phyloP scores from a whole-genome alignment of 805 yeast species.

The Candida dajiaensis region DNA sequence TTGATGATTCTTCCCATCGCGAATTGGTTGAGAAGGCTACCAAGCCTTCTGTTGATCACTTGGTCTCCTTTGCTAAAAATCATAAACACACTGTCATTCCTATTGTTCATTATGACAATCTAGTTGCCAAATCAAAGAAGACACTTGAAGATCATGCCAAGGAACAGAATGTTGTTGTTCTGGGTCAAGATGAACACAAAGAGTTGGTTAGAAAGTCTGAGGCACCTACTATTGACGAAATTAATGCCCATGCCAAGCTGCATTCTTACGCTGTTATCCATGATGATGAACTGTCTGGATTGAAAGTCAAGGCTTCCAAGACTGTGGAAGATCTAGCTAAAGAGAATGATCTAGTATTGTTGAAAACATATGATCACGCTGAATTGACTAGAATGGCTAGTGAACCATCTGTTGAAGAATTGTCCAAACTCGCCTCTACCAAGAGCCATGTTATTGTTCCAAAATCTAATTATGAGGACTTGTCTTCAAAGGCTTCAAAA shows the following conservation, averaged over 20 bases:
- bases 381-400: conserved; percentile 6
- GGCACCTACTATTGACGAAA: conserved; percentile 15
- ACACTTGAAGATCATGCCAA: conserved; percentile 15
- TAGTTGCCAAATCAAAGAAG: conserved; percentile 11
- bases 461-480: conserved; percentile 4
- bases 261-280: conserved; percentile 17
- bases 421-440: conserved; percentile 15
- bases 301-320: conserved; percentile 1
- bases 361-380: not conserved
- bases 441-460: conserved; percentile 13
- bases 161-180: conserved; percentile 6
- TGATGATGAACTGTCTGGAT: not conserved
- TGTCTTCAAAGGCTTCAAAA: conserved; percentile 12
- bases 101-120: conserved; percentile 10
- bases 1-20: conserved; percentile 9
- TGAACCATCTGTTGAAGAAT: conserved; percentile 18
- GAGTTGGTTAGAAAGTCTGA: conserved; percentile 12
- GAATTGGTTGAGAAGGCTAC: conserved; percentile 16
- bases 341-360: not conserved
- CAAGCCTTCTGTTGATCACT: conserved; percentile 18
- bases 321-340: conserved; percentile 6
- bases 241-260: conserved; percentile 10
- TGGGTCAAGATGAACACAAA: conserved; percentile 5
- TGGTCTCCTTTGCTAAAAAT: conserved; percentile 10
- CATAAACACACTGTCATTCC: conserved; percentile 17